Conservation (phyloP, 306 rosid genomes). For the Lupinus albus region DNA sequence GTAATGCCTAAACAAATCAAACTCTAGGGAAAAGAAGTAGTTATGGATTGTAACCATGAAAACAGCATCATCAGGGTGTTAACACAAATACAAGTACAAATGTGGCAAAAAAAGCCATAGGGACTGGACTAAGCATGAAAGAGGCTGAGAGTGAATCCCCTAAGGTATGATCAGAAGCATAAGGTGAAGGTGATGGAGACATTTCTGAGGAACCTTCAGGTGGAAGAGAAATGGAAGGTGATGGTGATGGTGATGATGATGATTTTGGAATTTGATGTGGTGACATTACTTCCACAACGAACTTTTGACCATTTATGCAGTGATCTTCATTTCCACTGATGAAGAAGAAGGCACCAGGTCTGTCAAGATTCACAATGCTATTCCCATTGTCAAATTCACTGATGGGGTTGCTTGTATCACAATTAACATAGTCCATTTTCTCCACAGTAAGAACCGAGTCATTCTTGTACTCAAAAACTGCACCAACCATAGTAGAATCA, state of each 20-base stretch:
- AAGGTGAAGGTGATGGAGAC: slow-evolving; percentile 49
- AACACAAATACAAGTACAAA: slow-evolving; percentile 33
- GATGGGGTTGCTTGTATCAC: slow-evolving; percentile 65
- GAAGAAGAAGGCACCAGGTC: slow-evolving; percentile 73
- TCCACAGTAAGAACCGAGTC: slow-evolving; percentile 80
- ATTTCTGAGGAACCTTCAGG: slow-evolving; percentile 39
- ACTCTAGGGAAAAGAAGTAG: slow-evolving; percentile 22
- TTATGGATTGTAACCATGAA: neutral
- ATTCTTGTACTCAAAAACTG: slow-evolving; percentile 76
- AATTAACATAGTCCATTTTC: slow-evolving; percentile 66
- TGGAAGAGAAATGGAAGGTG: slow-evolving; percentile 46
- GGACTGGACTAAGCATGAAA: slow-evolving; percentile 26
- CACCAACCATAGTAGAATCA: neutral
- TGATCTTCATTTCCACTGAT: slow-evolving; percentile 63
- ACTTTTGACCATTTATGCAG: slow-evolving; percentile 67
- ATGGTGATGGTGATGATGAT: slow-evolving; percentile 57
- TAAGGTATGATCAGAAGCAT: neutral
- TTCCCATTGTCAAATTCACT: slow-evolving; percentile 64
- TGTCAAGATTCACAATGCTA: slow-evolving; percentile 62
- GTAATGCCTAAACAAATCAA: slow-evolving; percentile 32
- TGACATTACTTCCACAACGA: slow-evolving; percentile 71
- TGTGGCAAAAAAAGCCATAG: slow-evolving; percentile 35
- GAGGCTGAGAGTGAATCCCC: slow-evolving; percentile 41
- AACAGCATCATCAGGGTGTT: slow-evolving; percentile 11
- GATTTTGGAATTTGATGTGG: slow-evolving; percentile 43